Base-by-base conservation (phyloP, 106 monocot genomes). In the Posidonia australis region DNA sequence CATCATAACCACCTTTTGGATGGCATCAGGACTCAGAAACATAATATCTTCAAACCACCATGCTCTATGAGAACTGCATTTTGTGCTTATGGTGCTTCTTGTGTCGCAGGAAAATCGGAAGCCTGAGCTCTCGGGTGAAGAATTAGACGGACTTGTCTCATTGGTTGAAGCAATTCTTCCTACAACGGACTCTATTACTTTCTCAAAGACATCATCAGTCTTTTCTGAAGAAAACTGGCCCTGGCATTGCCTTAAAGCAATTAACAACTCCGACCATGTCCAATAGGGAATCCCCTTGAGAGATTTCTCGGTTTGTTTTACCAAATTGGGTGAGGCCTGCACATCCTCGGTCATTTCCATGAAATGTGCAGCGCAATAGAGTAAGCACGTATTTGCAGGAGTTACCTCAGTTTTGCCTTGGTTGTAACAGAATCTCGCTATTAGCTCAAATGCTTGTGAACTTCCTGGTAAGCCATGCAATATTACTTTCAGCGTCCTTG, bases 41-140 rank as follows among this genome's bases (percentile, higher is more conserved):
- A 63, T 13, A 11, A 96, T 70, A 68, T 90, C 96, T n/a, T 89
- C 86, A n/a, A 82, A 82, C 93, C 93, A 93, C 93, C 89, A 93
- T 26, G 71, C 53, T 51, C 74, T 67, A 54, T 70, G 51, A 48
- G 24, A 64, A 64, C 65, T 49, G 21, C 9, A 72, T 51, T 77
- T 82, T 13, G 70, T 67, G 71, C 82, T 86, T 27, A 68, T 22
- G 22, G 77, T 77, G 21, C 68, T 83, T 49, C 72, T 81, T 1
- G 93, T 83, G 28, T 89, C 93, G 16, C 76, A 93, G 2, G 88
- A 93, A 48, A 81, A 79, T 1, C 93, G 82, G 32, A 80, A 69
- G 42, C 72, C 83, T 11, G 85, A 67, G 71, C 83, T 86, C 32
- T 93, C 93, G 1, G 93, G 83, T 0, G 93, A 93, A 17, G 81